These are phyloP conservation scores for Trichoderma simmonsii DNA, from an alignment of 2,329 filamentous ascomycete genomes.

Conservation along the genomic window DNA sequence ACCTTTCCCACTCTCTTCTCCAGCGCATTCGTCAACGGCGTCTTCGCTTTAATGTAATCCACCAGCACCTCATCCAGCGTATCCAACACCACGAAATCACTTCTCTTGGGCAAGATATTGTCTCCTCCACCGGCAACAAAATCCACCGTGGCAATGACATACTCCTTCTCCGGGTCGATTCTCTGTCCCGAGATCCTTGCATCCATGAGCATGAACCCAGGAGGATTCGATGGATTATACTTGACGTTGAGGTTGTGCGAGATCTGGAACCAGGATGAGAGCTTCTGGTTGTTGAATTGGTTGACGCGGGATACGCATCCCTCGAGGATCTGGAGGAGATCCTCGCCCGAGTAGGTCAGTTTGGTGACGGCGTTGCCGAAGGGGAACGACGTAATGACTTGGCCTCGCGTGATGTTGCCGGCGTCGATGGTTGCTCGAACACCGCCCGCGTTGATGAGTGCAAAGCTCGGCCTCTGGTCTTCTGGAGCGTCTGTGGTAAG, in stretches of 20 bases:
- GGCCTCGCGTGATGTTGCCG: slow-evolving; percentile 60
- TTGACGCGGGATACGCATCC: slow-evolving; percentile 55
- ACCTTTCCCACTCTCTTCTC: slow-evolving; percentile 29
- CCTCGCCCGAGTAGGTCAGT: slow-evolving; percentile 49
- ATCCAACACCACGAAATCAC: slow-evolving; percentile 45
- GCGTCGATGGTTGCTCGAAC: slow-evolving; percentile 61
- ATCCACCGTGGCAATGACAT: slow-evolving; percentile 60
- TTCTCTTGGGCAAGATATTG: slow-evolving; percentile 50
- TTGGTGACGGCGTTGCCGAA: slow-evolving; percentile 65
- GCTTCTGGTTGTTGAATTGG: slow-evolving; percentile 49
- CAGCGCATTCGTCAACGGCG: slow-evolving; percentile 48
- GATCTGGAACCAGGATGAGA: slow-evolving; percentile 61
- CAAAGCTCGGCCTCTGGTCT: slow-evolving; percentile 48
- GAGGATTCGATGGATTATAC: slow-evolving; percentile 52
- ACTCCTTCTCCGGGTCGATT: slow-evolving; percentile 45
- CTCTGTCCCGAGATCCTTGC: slow-evolving; percentile 48
- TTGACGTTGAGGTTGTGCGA: slow-evolving; percentile 54
- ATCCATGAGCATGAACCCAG: slow-evolving; percentile 50
- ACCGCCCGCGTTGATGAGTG: slow-evolving; percentile 62
- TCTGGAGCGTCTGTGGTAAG: slow-evolving; percentile 30
- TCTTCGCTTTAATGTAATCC: slow-evolving; percentile 46
- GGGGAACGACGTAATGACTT: slow-evolving; percentile 62
- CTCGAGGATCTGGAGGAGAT: slow-evolving; percentile 57
- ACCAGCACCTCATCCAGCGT: slow-evolving; percentile 53
- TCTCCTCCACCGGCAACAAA: slow-evolving; percentile 62